Evolutionary conservation across 106 monocot species (phyloP).

Genomic region (Phalaenopsis equestris): DNA sequence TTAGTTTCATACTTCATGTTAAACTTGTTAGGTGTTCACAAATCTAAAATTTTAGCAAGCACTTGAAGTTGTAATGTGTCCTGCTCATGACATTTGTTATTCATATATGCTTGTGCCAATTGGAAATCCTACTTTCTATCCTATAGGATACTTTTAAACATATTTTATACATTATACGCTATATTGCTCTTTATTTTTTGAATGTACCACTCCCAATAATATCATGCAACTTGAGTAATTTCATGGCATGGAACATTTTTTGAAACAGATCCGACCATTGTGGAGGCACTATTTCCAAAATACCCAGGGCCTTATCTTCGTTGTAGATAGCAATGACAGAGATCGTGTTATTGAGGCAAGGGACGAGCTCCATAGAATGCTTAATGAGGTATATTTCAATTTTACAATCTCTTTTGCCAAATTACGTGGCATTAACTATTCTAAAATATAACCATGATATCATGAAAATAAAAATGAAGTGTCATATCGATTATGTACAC

Average conservation of each 20-base stretch:
- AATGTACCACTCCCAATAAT: background rate
- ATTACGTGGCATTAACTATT: background rate
- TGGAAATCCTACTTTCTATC: background rate
- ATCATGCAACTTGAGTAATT: background rate
- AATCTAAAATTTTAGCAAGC: background rate
- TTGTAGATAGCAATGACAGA: constrained; percentile 80
- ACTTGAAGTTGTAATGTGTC: background rate
- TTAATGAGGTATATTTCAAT: constrained; percentile 46
- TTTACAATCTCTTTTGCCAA: background rate
- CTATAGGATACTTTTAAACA: background rate
- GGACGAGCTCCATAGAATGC: constrained; percentile 78
- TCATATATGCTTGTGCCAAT: background rate
- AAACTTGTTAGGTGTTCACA: background rate
- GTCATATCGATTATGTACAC: no score
- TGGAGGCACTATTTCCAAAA: constrained; percentile 86
- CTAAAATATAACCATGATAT: background rate
- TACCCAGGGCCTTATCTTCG: constrained; percentile 74
- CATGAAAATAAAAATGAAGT: no score
- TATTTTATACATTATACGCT: background rate
- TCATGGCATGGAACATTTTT: background rate
- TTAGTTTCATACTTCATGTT: background rate
- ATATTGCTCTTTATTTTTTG: background rate
- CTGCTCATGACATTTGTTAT: background rate
- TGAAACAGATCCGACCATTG: constrained; percentile 60
- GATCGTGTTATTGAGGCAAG: constrained; percentile 73